phyloP scores from a whole-genome alignment of 2,329 filamentous ascomycete species.

The Rhynchosporium agropyri region DNA sequence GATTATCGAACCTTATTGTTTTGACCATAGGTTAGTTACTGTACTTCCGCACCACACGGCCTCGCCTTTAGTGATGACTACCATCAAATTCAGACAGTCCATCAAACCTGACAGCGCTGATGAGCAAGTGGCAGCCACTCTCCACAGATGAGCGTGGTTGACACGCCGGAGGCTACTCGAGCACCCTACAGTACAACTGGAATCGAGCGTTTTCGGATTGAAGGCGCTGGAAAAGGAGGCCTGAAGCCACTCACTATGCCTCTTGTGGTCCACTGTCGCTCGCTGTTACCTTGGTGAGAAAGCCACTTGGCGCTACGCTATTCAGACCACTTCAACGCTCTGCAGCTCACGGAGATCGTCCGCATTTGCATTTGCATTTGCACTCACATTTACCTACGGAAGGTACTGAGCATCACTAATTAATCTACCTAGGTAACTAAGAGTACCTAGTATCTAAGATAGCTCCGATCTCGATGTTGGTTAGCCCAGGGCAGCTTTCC shows the following conservation, averaged over 20 bases:
- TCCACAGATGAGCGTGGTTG: background rate
- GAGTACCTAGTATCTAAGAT: too few species aligned
- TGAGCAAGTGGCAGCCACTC: background rate
- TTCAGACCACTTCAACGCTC: background rate
- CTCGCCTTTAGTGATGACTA: constrained; percentile 2
- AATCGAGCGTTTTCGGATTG: background rate
- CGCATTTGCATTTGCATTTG: too few species aligned
- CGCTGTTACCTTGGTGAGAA: constrained; percentile 1
- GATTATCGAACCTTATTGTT: background rate
- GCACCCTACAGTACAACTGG: background rate
- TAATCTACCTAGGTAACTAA: too few species aligned
- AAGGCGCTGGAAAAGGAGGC: background rate
- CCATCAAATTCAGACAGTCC: background rate
- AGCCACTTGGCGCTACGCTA: constrained; percentile 11
- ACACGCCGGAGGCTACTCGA: constrained; percentile 2
- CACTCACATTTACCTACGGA: background rate
- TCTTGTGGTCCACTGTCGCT: constrained; percentile 9
- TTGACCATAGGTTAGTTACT: background rate
- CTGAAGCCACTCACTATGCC: constrained; percentile 14
- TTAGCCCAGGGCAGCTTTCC: background rate
- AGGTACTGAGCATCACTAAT: background rate
- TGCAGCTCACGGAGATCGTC: background rate
- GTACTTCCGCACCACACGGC: constrained; percentile 6
- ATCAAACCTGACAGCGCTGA: background rate
- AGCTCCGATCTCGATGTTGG: background rate